phyloP scores from a whole-genome alignment of 345 rosid genomes.

The Raphanus raphanistrum region DNA sequence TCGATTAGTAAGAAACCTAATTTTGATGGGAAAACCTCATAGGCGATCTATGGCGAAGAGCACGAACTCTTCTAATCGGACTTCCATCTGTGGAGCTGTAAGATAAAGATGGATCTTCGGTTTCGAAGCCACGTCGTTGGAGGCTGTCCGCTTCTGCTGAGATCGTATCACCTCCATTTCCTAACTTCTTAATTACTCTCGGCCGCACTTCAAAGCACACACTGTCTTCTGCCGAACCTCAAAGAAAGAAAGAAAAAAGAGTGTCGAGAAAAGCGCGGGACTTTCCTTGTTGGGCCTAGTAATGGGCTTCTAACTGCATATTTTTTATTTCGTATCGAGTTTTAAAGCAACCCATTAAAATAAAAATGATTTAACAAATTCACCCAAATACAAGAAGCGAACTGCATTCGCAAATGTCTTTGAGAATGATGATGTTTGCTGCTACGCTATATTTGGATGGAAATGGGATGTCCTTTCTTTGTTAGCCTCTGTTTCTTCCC shows the following conservation, averaged over 20 bases:
- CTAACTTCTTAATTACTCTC: neutral
- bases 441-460: too few species aligned
- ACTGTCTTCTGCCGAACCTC: neutral
- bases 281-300: slow-evolving; percentile 13
- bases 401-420: neutral
- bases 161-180: slow-evolving; percentile 55
- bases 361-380: too few species aligned
- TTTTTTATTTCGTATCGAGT: neutral
- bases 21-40: slow-evolving; percentile 51
- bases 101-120: slow-evolving; percentile 67
- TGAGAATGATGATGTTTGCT: neutral
- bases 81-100: slow-evolving; percentile 74
- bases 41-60: slow-evolving; percentile 88
- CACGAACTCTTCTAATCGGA: slow-evolving; percentile 89
- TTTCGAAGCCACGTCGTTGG: slow-evolving; percentile 31
- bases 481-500: neutral
- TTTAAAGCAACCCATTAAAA: neutral
- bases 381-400: neutral
- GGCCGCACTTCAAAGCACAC: slow-evolving; percentile 30
- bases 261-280: slow-evolving; percentile 27
- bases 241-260: too few species aligned
- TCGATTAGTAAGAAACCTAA: neutral
- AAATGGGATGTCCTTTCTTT: neutral
- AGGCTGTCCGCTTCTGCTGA: slow-evolving; percentile 36
- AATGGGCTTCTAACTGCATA: neutral